Evolutionary conservation across 495 filamentous ascomycete genomes (phyloP).

Genomic region (Hypoxylon rickii): DNA sequence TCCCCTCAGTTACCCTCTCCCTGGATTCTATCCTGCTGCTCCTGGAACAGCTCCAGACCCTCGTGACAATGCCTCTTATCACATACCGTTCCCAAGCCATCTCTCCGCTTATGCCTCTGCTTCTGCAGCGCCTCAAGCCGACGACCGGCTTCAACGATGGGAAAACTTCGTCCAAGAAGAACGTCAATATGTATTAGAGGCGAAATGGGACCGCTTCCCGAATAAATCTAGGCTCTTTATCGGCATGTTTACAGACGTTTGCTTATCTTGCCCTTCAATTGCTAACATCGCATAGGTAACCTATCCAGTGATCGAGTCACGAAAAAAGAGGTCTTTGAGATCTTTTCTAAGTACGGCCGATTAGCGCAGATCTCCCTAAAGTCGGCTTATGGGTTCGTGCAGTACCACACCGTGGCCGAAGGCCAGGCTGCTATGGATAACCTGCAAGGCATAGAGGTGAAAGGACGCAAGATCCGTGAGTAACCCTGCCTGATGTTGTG

Average conservation of each 20-base stretch:
- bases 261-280: not conserved
- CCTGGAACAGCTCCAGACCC: constrained; percentile 60
- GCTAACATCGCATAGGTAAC: constrained; percentile 67
- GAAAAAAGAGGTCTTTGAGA: constrained; percentile 89
- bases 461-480: constrained; percentile 92
- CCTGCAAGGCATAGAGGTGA: constrained; percentile 77
- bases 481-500: constrained; percentile 19
- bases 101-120: constrained; percentile 23
- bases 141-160: constrained; percentile 73
- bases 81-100: constrained; percentile 57
- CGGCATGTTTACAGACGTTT: constrained; percentile 61
- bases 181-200: constrained; percentile 79
- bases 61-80: constrained; percentile 59
- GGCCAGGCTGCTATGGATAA: constrained; percentile 72
- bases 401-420: constrained; percentile 78
- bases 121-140: constrained; percentile 45
- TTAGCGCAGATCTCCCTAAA: constrained; percentile 96
- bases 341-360: constrained; percentile 83
- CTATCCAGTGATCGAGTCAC: constrained; percentile 90
- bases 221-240: constrained; percentile 86
- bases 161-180: constrained; percentile 83
- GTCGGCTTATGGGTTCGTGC: constrained; percentile 95
- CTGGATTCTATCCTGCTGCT: constrained; percentile 53
- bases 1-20: constrained; percentile 52
- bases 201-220: constrained; percentile 93